Evolutionary conservation across 192 early-diverging fungal genomes (phyloP).

Genomic region (Entomortierella parvispora): DNA sequence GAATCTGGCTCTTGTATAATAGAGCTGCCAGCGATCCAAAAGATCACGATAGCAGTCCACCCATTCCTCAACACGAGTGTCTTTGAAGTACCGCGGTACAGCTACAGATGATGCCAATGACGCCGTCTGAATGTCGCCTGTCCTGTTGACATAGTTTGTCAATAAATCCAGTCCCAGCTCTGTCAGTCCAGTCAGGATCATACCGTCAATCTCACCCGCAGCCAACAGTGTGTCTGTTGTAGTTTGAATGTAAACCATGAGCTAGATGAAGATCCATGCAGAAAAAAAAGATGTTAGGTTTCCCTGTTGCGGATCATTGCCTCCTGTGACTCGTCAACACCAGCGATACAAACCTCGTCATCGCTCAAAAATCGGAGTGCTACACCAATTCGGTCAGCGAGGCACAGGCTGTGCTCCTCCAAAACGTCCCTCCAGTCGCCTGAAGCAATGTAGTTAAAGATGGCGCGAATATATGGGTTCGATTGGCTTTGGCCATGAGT

Average conservation of each 20-base stretch:
- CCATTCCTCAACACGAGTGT: conserved; percentile 74
- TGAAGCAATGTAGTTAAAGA: conserved; percentile 88
- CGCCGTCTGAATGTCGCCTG: conserved; percentile 93
- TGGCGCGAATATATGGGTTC: conserved; percentile 85
- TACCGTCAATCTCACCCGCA: conserved; percentile 80
- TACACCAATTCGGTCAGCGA: conserved; percentile 83
- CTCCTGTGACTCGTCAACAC: too few species aligned
- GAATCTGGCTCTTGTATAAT: conserved; percentile 85
- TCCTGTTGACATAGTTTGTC: conserved; percentile 82
- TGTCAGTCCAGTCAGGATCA: conserved; percentile 85
- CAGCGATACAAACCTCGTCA: conserved; percentile 79
- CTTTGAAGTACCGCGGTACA: conserved; percentile 65
- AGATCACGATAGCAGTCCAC: conserved; percentile 86
- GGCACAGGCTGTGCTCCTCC: conserved; percentile 72
- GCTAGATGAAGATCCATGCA: conserved; percentile 37
- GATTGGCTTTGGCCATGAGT: conserved; percentile 66
- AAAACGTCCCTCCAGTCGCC: conserved; percentile 86
- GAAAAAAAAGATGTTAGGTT: conserved; percentile 9
- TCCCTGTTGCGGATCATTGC: too few species aligned
- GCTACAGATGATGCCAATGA: conserved; percentile 74
- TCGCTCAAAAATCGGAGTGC: conserved; percentile 90
- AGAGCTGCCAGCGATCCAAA: conserved; percentile 91
- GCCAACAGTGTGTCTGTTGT: conserved; percentile 63
- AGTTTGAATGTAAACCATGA: conserved; percentile 70
- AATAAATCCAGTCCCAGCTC: conserved; percentile 76